Evolutionary conservation across 1,139 yeast genomes (phyloP), one percentile per base, ranked within the genome.

Genomic region (Lodderomyces beijingensis): DNA sequence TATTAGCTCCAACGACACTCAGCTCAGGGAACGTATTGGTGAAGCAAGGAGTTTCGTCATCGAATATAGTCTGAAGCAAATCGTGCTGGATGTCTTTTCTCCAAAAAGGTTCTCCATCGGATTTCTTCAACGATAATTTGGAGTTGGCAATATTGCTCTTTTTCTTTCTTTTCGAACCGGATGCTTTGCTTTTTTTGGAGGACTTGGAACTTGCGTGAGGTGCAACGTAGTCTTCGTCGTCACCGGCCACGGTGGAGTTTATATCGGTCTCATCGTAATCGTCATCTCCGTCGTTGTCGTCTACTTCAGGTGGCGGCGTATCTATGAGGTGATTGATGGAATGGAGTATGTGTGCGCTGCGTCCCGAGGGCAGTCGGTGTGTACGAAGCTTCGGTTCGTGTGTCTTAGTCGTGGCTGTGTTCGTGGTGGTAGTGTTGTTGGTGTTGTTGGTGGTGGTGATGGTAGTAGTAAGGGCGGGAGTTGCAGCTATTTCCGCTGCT

Each of bases 41-140:
- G 58, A 91, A 91, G 4, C 84, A 87, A 28, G 70, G 61, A 25
- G 70, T 59, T 16, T 70, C 64, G 50, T 88, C 81, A 46, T 73
- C 69, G 49, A 91, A 83, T 13, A 91, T 56, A 17, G 67, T 64
- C 31, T 68, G 65, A 36, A 91, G 61, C 46, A 89, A 85, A 45
- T 83, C 91, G 53, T 80, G 85, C 53, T 89, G 96, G 37, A 91
- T 81, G 49, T 91, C 97, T 39, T 65, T 74, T 32, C 97, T 69
- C 83, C 94, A 84, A 41, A 89, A 77, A 12, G 95, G 95, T 47
- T 85, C 95, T 4, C 97, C 96, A 50, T 91, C 97, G 12, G 78
- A 70, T 51, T 89, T 89, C 55, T 89, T 91, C 46, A 91, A 22
- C 50, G 47, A 23, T 52, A 57, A 33, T 47, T 56, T 14, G 49